Conservation (phyloP, 2,329 filamentous ascomycete genomes). For the Akanthomyces dipterigenus region DNA sequence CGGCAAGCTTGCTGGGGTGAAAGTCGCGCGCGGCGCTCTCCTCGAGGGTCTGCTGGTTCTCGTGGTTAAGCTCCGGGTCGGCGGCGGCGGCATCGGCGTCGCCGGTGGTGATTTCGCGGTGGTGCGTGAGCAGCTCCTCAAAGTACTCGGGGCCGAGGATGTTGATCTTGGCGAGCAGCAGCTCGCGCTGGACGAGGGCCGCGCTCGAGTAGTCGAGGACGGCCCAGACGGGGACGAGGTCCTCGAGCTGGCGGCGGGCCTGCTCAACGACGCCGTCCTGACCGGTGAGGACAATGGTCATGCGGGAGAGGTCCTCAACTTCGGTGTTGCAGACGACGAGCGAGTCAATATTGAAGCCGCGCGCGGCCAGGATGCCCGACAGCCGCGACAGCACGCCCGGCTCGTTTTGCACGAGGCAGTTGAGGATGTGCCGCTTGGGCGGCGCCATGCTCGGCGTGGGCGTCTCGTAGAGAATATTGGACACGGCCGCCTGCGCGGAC, state of each 20-base stretch:
- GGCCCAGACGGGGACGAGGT: conserved; percentile 96
- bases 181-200: conserved; percentile 89
- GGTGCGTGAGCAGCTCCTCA: conserved; percentile 90
- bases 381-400: conserved; percentile 94
- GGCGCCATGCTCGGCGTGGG: conserved; percentile 76
- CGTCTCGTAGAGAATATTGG: conserved; percentile 98
- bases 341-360: conserved; percentile 98
- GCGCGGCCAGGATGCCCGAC: conserved; percentile 89
- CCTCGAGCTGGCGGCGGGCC: conserved; percentile 88
- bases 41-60: conserved; percentile 34
- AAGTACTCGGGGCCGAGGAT: conserved; percentile 97
- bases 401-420: conserved; percentile 98
- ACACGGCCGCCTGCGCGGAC: conserved; percentile 91
- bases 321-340: conserved; percentile 97
- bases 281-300: conserved; percentile 96
- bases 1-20: conserved; percentile 80
- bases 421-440: conserved; percentile 91
- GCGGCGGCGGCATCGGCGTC: conserved; percentile 39
- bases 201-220: conserved; percentile 93
- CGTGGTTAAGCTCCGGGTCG: conserved; percentile 27
- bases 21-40: conserved; percentile 57
- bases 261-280: conserved; percentile 98
- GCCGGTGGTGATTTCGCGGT: conserved; percentile 70
- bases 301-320: conserved; percentile 91
- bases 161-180: conserved; percentile 92